Base-by-base conservation (phyloP, 2,329 filamentous ascomycete species). In the Cercospora sesami region DNA sequence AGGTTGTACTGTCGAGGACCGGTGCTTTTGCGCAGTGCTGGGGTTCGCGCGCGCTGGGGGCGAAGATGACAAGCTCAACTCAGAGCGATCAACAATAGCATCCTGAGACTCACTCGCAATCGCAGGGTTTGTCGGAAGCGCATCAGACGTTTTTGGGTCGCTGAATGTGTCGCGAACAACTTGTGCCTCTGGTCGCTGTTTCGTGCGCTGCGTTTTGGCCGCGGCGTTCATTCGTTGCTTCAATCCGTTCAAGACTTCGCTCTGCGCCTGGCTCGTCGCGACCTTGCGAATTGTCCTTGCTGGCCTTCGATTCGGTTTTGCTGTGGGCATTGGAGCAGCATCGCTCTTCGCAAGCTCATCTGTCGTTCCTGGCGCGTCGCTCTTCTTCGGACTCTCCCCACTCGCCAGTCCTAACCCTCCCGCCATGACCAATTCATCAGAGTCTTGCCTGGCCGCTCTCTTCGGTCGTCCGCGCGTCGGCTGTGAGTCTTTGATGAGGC, bases 221-320 rank as follows among this genome's bases (percentile, higher is more conserved):
- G 75, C 76, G 36, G 74, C 74, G 42, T 76, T 72, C 74, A 78
- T 77, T 21, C 77, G 74, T 69, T 74, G 69, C 68, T 75, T 78
- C 68, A 80, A 60, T n/a, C 73, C 75, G 28, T 78, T 73, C 53
- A 78, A 58, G 3, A 76, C 76, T 33, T 72, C 73, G 33, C 59
- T 74, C 39, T 77, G 74, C 53, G 69, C 73, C 59, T 75, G 69
- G 30, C 66, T 75, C 23, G 69, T 73, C 45, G 69, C 69, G 7
- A 73, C 61, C 75, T 77, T 75, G 58, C 70, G 71, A 31, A 67
- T 67, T n/a, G 71, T 71, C 8, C 75, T 66, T 16, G 72, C 64
- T 16, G 73, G 73, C 28, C 75, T 64, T 28, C 68, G 65, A 48
- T 71, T 72, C 10, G 65, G 45, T 55, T 68, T 74, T 31, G 67